phyloP scores from a whole-genome alignment of 768 basidiomycete genomes.

The Panus rudis region DNA sequence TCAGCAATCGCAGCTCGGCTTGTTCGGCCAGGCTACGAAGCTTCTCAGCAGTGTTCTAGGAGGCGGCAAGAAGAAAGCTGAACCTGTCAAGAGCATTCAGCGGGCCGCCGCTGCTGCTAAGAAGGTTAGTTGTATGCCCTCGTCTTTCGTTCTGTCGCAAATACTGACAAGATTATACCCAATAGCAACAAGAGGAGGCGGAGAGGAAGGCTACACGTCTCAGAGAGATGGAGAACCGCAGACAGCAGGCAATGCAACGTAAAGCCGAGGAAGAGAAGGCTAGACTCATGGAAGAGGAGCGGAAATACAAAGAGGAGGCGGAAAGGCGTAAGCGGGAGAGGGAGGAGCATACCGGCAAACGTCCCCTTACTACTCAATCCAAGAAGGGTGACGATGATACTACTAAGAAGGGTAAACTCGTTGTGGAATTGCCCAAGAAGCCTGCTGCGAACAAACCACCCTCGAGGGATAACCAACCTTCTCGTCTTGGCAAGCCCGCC shows the following conservation, averaged over 20 bases:
- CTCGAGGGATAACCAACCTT: conserved; percentile 42
- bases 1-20: conserved; percentile 42
- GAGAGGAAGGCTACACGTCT: conserved; percentile 70
- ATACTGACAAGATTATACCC: not conserved
- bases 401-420: conserved; percentile 64
- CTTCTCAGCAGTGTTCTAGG: conserved; percentile 62
- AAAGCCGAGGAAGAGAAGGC: conserved; percentile 76
- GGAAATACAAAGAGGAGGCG: conserved; percentile 62
- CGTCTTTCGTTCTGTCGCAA: conserved; percentile 4
- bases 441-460: conserved; percentile 52
- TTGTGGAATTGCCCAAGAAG: conserved; percentile 47
- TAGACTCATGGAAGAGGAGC: conserved; percentile 58
- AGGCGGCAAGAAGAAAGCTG: conserved; percentile 62
- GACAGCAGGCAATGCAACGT: conserved; percentile 61
- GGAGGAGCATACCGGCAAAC: conserved; percentile 70
- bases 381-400: conserved; percentile 72
- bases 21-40: conserved; percentile 66
- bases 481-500: conserved; percentile 27
- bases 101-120: conserved; percentile 79
- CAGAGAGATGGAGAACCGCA: conserved; percentile 78
- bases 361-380: conserved; percentile 40
- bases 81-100: conserved; percentile 71
- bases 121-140: conserved; percentile 50
- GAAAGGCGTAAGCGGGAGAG: conserved; percentile 79
- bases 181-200: conserved; percentile 82